These are phyloP conservation scores for Monosporozyma aerobia DNA, from an alignment of 805 yeast genomes.

Conservation along the genomic window DNA sequence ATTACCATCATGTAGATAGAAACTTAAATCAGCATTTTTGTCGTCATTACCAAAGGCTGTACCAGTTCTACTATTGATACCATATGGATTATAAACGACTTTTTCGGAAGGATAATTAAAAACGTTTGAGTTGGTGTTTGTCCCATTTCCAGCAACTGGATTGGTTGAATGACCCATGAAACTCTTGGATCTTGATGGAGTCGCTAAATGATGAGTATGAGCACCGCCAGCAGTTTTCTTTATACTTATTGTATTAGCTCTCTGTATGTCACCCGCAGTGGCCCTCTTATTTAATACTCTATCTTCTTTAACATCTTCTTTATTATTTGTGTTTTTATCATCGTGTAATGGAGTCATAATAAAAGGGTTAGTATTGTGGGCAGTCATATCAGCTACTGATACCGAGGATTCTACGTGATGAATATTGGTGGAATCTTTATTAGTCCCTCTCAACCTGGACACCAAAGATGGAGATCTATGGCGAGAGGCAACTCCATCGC, in stretches of 20 bases:
- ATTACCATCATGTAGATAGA: slow-evolving; percentile 31
- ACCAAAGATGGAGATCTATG: slow-evolving; percentile 20
- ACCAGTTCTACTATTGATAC: slow-evolving; percentile 25
- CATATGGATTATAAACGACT: slow-evolving; percentile 55
- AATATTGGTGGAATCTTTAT: slow-evolving; percentile 3
- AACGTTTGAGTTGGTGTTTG: background rate
- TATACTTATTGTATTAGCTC: slow-evolving; percentile 1
- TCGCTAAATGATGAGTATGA: slow-evolving; percentile 9
- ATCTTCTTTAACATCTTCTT: slow-evolving; percentile 1
- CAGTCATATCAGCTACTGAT: slow-evolving; percentile 19
- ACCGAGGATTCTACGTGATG: slow-evolving; percentile 18
- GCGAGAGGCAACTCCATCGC: background rate
- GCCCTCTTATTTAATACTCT: background rate
- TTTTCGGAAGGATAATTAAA: slow-evolving; percentile 29
- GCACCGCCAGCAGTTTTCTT: slow-evolving; percentile 3
- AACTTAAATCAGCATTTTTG: slow-evolving; percentile 20
- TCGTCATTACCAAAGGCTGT: slow-evolving; percentile 7
- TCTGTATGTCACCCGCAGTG: slow-evolving; percentile 1
- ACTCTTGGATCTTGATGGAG: slow-evolving; percentile 10
- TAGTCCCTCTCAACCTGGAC: slow-evolving; percentile 10
- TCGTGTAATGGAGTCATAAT: slow-evolving; percentile 9
- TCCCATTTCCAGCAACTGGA: background rate
- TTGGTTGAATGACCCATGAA: slow-evolving; percentile 8
- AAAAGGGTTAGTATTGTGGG: slow-evolving; percentile 28
- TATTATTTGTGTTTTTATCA: background rate